These are phyloP conservation scores for Malassezia pachydermatis DNA, from an alignment of 1,284 basidiomycete genomes.

Conservation along the genomic window DNA sequence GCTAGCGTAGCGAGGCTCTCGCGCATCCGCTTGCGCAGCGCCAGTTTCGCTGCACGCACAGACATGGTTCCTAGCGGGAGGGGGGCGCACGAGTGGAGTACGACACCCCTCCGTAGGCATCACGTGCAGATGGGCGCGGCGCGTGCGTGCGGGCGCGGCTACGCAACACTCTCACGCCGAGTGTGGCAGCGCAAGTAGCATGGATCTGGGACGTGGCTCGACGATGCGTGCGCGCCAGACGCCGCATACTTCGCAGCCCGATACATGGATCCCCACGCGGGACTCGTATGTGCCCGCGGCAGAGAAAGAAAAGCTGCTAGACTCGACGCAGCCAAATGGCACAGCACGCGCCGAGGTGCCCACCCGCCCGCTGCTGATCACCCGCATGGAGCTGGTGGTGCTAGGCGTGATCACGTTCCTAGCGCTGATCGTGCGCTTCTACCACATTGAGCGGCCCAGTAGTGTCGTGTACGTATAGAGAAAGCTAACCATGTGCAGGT, in stretches of 20 bases:
- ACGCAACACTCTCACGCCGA: neutral
- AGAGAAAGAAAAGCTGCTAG: constrained; percentile 7
- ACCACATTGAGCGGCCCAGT: constrained; percentile 35
- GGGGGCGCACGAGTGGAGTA: too few species aligned
- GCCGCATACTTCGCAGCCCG: too few species aligned
- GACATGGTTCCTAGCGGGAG: neutral
- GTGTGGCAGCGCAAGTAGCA: too few species aligned
- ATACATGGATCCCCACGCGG: too few species aligned
- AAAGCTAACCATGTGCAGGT: constrained; percentile 10
- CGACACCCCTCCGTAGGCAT: too few species aligned
- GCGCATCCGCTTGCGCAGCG: neutral
- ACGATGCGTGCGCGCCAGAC: constrained; percentile 15
- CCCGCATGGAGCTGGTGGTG: constrained; percentile 11
- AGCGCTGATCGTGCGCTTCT: constrained; percentile 31
- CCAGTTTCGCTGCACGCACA: constrained; percentile 1
- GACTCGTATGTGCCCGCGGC: too few species aligned
- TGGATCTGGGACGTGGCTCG: constrained; percentile 5
- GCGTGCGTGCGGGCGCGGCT: neutral
- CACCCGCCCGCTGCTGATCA: neutral
- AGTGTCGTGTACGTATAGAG: constrained; percentile 34
- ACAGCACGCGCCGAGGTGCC: neutral
- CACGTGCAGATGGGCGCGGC: constrained; percentile 4
- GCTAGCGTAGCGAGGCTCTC: neutral
- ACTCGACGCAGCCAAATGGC: neutral
- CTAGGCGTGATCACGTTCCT: constrained; percentile 19